Base-by-base conservation (phyloP, 2,329 filamentous ascomycete species). In the Keithomyces neogunnii region DNA sequence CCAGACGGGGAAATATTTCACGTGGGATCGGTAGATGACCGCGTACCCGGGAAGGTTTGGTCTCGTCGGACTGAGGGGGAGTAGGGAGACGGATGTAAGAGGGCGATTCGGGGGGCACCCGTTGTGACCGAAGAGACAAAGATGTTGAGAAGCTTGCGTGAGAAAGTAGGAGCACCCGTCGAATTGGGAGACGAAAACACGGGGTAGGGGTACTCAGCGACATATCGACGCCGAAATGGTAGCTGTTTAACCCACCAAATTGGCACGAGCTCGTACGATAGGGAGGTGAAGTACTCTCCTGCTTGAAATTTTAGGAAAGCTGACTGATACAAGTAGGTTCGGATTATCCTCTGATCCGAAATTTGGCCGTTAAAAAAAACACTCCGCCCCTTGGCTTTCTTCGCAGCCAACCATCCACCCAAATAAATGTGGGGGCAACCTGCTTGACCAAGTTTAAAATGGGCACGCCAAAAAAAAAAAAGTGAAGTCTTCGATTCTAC, bases 21-120 rank as follows among this genome's bases (percentile, higher is more conserved):
- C 91, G 85, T 36, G 93, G 92, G 0, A 89, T 75, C 7, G 93
- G 93, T 0, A 99, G 78, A 52, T 85, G 81, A 59, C 93, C 93
- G 66, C 89, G 89, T 35, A 89, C 67, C 8, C 69, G 68, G 2
- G 68, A 62, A 2, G 62, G 69, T 54, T 67, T 70, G 11, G 65
- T 65, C 58, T 79, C 73, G 33, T 80, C 76, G 48, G 85, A 82
- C 66, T 96, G 89, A n/a, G 82, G 78, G 47, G 87, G 80, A 59
- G 77, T 76, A 46, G 91, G 92, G 51, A 96, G 75, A 58, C 89
- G 83, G 70, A 97, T 87, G 74, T 87, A 97, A 57, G 81, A 80
- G 45, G 93, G 92, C 36, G 90, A 95, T 66, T 96, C 88, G 47
- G 93, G 92, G 19, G 86, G 85, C 56, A 91, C 87, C 45, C 74